Evolutionary conservation across 106 monocot species (phyloP), one percentile per base, ranked within the genome.

Genomic region (Apostasia ramifera): DNA sequence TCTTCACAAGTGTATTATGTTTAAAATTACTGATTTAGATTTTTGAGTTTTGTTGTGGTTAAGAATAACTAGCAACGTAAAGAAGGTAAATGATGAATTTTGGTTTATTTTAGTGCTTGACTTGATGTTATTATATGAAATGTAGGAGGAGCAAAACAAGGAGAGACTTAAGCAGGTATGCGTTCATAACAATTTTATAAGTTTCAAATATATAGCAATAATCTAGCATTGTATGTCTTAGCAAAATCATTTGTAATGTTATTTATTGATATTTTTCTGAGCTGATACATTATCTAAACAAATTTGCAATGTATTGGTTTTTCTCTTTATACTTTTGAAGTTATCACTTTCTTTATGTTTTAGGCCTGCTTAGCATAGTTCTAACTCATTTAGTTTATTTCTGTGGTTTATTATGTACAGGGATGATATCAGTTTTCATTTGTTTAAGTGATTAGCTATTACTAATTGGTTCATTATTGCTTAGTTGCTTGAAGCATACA

Each of bases 81-180:
- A 62, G 42, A 45, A 13, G 5, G 8, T 44, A 62, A 45, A 8
- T 65, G 65, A 26, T 65, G 40, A 65, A 15, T 3, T 47, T 46
- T 38, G 15, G 48, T 65, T 48, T 6, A n/a, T 47, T 65, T 48
- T 37, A 11, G 37, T 65, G 40, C 65, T 65, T 65, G 37, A 65
- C 65, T 65, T 26, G 26, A n/a, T 48, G 48, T 43, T 65, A 47
- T 48, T 45, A 44, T 15, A 14, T 65, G 47, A 48, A 65, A 26
- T 65, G 65, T 46, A 65, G 65, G 48, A 65, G 48, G 47, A 47
- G 37, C 2, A 6, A 1, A 46, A 48, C 6, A 65, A 49, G 26
- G 65, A 65, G 65, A 65, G 48, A 37, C 45, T 65, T 65, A 65
- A 65, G 65, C 47, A 65, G 65, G 65, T 65, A 47, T 47, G 65